Evolutionary conservation across 1,284 basidiomycete species (phyloP), one percentile per base, ranked within the genome.

Genomic region (Schizopora paradoxa): DNA sequence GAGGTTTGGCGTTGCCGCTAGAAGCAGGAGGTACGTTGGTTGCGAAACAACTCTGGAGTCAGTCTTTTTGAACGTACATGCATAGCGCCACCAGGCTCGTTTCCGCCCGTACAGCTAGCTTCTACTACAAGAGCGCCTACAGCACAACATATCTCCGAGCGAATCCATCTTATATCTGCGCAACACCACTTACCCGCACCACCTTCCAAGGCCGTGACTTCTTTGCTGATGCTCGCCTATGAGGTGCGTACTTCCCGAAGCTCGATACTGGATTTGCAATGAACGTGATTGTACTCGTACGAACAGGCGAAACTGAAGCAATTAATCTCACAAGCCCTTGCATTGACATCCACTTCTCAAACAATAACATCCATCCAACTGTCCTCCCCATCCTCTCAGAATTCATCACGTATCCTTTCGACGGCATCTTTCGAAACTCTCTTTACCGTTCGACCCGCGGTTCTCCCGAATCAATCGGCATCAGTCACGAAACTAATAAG

Each of bases 261-360:
- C 37, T 25, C 27, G 6, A 18, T 35, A 23, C n/a, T 16, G 41
- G 11, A 25, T 18, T 23, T 10, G 5, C 8, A 10, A 5, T 13
- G 13, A 8, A 6, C 7, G 32, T 41, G 38, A 45, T 49, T 28
- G 48, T 28, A 13, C 29, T 29, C 1, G 26, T 5, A 41, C 6
- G 36, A 28, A 21, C 45, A 88, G 86, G 82, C 83, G 6, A 87
- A 87, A 59, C 69, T 90, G 6, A 90, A 90, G 59, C 84, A 89
- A 50, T 70, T 90, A 13, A 82, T 90, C 49, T 83, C 80, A 0
- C 83, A 84, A 57, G 83, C 86, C 3, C 63, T 90, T 26, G 81
- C 84, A 2, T 66, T 89, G 6, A 88, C 85, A 1, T 79, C 83
- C 0, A 74, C 79, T 4, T 88, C 86, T 2, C 76, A 81, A 54